Evolutionary conservation across 495 filamentous ascomycete species (phyloP).

Genomic region (Haplographium delicatum): DNA sequence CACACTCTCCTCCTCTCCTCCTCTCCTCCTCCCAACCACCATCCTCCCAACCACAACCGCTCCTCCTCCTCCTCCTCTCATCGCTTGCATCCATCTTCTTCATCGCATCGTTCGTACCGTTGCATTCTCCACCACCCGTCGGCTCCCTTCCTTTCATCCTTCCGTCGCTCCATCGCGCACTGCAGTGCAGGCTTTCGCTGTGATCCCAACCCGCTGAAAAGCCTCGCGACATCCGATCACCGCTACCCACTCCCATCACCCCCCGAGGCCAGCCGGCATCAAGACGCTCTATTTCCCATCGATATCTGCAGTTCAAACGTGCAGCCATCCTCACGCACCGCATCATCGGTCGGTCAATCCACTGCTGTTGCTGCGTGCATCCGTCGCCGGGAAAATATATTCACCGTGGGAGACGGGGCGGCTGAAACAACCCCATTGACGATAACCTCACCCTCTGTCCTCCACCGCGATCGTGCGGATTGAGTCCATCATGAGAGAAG

Average conservation of each 20-base stretch:
- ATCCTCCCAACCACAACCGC: not conserved
- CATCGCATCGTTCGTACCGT: no score
- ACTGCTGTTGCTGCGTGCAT: no score
- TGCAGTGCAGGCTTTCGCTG: no score
- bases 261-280: constrained; percentile 11
- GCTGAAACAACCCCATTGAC: constrained; percentile 10
- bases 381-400: not conserved
- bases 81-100: no score
- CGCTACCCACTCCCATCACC: no score
- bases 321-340: not conserved
- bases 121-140: no score
- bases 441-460: not conserved
- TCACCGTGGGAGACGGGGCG: not conserved
- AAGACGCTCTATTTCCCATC: constrained; percentile 10
- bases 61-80: no score
- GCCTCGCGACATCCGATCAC: constrained; percentile 15
- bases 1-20: no score
- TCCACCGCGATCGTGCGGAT: constrained; percentile 20
- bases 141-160: no score
- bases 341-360: not conserved
- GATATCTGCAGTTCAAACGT: not conserved
- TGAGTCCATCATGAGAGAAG: constrained; percentile 78
- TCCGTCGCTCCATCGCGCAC: no score
- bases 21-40: no score
- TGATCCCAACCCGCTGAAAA: no score